phyloP scores from a whole-genome alignment of 352 stramenopile genomes.

The Phytopythium sindhum region DNA sequence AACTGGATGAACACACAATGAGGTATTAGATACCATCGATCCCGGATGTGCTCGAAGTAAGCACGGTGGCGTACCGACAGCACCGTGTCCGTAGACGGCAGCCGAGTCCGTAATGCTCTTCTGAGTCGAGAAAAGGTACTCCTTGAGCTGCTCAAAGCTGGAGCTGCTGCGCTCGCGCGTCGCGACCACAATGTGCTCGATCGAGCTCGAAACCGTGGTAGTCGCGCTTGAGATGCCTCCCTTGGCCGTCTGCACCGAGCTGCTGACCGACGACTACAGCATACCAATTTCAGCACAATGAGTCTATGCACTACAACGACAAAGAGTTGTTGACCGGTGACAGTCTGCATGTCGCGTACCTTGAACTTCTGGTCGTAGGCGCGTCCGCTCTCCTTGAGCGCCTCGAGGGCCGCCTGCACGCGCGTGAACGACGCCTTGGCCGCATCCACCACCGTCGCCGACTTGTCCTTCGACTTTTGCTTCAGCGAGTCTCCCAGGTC shows the following conservation, averaged over 20 bases:
- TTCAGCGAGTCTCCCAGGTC: constrained; percentile 48
- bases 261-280: constrained; percentile 21
- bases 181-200: constrained; percentile 61
- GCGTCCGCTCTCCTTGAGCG: constrained; percentile 51
- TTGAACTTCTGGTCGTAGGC: constrained; percentile 73
- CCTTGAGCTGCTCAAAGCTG: constrained; percentile 60
- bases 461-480: constrained; percentile 48
- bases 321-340: not conserved
- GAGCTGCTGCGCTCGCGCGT: constrained; percentile 49
- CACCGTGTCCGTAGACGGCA: constrained; percentile 30
- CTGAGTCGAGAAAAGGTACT: constrained; percentile 49
- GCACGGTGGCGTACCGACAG: constrained; percentile 19
- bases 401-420: constrained; percentile 47
- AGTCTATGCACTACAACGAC: not conserved
- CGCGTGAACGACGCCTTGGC: constrained; percentile 55
- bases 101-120: constrained; percentile 24
- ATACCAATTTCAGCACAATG: not conserved
- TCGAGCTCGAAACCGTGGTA: constrained; percentile 53
- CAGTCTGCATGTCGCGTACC: constrained; percentile 7
- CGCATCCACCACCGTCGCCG: constrained; percentile 41
- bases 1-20: constrained; percentile 14
- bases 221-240: constrained; percentile 32
- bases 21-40: not conserved
- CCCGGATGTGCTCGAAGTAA: not conserved
- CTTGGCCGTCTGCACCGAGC: constrained; percentile 41